Evolutionary conservation across 1,139 yeast genomes (phyloP).

Genomic region (Yamadazyma triangularis): DNA sequence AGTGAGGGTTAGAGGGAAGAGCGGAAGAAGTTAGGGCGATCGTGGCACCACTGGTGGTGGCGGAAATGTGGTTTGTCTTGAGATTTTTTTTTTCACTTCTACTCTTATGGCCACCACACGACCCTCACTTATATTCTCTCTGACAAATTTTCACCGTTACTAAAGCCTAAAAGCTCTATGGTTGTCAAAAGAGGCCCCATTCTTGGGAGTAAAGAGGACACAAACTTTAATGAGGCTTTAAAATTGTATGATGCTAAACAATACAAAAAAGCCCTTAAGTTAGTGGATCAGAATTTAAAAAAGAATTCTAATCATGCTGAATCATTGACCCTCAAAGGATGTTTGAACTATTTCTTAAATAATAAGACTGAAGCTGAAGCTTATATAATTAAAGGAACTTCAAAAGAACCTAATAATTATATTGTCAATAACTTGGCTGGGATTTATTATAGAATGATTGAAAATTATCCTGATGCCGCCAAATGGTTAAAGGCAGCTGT

Average conservation of each 20-base stretch:
- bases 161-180: slow-evolving; percentile 1
- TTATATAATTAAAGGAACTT: slow-evolving; percentile 57
- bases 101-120: no score
- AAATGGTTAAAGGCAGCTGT: slow-evolving; percentile 76
- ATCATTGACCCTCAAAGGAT: slow-evolving; percentile 80
- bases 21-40: no score
- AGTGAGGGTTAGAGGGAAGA: no score
- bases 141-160: no score
- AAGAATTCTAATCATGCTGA: slow-evolving; percentile 76
- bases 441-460: slow-evolving; percentile 67
- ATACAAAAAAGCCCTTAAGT: slow-evolving; percentile 79
- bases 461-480: slow-evolving; percentile 72
- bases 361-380: slow-evolving; percentile 62
- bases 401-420: slow-evolving; percentile 54
- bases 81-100: no score
- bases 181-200: slow-evolving; percentile 30
- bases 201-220: slow-evolving; percentile 53
- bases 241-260: slow-evolving; percentile 79
- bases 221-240: slow-evolving; percentile 75
- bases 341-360: slow-evolving; percentile 50
- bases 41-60: no score
- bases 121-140: no score
- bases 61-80: no score
- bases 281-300: slow-evolving; percentile 72
- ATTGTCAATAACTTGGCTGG: slow-evolving; percentile 86